phyloP scores from a whole-genome alignment of 805 yeast genomes.

The Sugiyamaella chiloensis region DNA sequence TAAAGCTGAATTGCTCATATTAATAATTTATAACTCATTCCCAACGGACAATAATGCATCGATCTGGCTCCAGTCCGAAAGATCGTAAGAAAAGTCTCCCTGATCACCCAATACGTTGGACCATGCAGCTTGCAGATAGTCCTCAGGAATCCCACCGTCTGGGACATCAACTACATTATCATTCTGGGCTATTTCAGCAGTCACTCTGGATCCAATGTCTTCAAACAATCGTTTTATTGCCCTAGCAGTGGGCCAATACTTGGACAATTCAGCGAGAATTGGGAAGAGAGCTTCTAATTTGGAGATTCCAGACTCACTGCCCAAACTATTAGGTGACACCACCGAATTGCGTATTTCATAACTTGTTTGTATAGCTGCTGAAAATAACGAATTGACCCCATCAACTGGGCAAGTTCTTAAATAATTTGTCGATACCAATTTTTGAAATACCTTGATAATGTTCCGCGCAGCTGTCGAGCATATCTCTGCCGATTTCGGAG shows the following conservation, averaged over 20 bases:
- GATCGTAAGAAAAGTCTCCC: not conserved
- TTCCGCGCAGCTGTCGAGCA: not conserved
- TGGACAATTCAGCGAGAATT: not conserved
- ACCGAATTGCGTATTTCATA: not conserved
- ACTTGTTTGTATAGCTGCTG: not conserved
- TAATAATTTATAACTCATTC: no score
- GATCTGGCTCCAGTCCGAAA: not conserved
- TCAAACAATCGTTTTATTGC: not conserved
- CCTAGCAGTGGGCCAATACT: not conserved
- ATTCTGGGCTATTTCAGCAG: not conserved
- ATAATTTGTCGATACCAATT: not conserved
- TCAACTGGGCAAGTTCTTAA: not conserved
- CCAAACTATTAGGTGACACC: not conserved
- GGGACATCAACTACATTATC: not conserved
- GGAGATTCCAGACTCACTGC: not conserved
- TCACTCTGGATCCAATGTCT: not conserved
- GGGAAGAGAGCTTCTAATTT: not conserved
- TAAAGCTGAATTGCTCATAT: not conserved
- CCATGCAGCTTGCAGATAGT: not conserved
- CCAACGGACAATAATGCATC: not conserved
- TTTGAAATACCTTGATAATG: not conserved
- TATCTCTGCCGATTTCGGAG: not conserved
- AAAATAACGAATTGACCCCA: not conserved
- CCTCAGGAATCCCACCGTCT: not conserved
- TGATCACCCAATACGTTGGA: not conserved